Conservation (phyloP, 495 filamentous ascomycete species). For the Glutinoglossum americanum region DNA sequence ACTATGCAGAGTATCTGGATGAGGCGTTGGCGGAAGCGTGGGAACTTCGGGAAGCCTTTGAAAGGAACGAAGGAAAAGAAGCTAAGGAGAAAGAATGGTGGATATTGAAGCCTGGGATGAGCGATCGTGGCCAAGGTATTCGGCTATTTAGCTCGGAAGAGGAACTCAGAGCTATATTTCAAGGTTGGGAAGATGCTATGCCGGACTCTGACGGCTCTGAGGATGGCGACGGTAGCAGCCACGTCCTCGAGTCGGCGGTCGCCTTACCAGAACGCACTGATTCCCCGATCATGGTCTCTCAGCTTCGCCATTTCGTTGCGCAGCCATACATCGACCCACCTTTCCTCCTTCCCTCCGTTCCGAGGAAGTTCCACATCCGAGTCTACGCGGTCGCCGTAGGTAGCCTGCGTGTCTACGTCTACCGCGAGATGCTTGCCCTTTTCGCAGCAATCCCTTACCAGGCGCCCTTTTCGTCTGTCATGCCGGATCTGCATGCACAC, state of each 20-base stretch:
- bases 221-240: slow-evolving; percentile 15
- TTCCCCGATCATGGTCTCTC: slow-evolving; percentile 57
- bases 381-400: slow-evolving; percentile 73
- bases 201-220: slow-evolving; percentile 28
- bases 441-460: slow-evolving; percentile 56
- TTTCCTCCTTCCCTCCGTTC: slow-evolving; percentile 36
- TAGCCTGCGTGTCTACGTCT: slow-evolving; percentile 63
- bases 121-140: slow-evolving; percentile 84
- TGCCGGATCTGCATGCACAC: slow-evolving; percentile 39
- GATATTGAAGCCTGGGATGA: slow-evolving; percentile 96
- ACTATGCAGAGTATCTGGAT: slow-evolving; percentile 91
- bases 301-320: slow-evolving; percentile 85
- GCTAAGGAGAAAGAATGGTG: slow-evolving; percentile 58
- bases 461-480: slow-evolving; percentile 15
- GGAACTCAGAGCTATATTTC: slow-evolving; percentile 65
- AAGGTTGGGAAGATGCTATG: slow-evolving; percentile 49
- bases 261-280: not conserved
- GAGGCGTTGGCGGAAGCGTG: slow-evolving; percentile 79
- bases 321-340: slow-evolving; percentile 92
- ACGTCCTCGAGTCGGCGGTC: slow-evolving; percentile 5
- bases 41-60: slow-evolving; percentile 58
- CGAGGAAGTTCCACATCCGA: slow-evolving; percentile 82
- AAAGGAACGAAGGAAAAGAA: slow-evolving; percentile 28
- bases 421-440: slow-evolving; percentile 73
- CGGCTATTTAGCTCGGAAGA: slow-evolving; percentile 65